These are phyloP conservation scores for Logfia minima DNA, from an alignment of 129 eudicot species.

Conservation along the genomic window DNA sequence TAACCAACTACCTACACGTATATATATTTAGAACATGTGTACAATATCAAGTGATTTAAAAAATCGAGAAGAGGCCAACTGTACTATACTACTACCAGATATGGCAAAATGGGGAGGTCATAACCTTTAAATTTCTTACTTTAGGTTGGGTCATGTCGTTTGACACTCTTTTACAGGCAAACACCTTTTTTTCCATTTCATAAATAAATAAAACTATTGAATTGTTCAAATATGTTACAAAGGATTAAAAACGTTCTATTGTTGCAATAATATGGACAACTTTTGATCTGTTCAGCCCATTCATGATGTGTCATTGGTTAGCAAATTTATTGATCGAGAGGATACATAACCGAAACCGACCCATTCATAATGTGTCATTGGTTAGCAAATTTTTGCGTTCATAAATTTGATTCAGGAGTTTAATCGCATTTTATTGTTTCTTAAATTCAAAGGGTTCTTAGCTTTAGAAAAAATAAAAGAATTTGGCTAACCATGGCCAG, in stretches of 20 bases:
- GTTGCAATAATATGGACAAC: not conserved
- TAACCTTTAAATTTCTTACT: no score
- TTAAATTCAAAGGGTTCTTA: no score
- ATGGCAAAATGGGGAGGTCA: not conserved
- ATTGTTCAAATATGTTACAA: not conserved
- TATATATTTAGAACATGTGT: no score
- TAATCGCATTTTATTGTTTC: no score
- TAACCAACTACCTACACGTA: not conserved
- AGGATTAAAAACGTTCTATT: not conserved
- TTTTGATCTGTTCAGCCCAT: not conserved
- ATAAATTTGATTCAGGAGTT: no score
- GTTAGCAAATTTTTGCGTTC: not conserved
- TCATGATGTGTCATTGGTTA: not conserved
- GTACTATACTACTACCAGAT: not conserved
- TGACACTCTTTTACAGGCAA: not conserved
- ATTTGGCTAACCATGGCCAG: no score
- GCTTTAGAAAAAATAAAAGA: no score
- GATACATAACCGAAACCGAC: not conserved
- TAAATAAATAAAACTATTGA: not conserved
- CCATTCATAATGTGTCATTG: not conserved
- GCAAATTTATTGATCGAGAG: not conserved
- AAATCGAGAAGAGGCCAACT: not conserved
- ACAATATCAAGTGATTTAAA: not conserved
- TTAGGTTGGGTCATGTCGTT: not conserved
- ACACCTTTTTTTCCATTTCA: not conserved